These are phyloP conservation scores for Lomentospora prolificans DNA, from an alignment of 2,329 filamentous ascomycete genomes.

Conservation along the genomic window DNA sequence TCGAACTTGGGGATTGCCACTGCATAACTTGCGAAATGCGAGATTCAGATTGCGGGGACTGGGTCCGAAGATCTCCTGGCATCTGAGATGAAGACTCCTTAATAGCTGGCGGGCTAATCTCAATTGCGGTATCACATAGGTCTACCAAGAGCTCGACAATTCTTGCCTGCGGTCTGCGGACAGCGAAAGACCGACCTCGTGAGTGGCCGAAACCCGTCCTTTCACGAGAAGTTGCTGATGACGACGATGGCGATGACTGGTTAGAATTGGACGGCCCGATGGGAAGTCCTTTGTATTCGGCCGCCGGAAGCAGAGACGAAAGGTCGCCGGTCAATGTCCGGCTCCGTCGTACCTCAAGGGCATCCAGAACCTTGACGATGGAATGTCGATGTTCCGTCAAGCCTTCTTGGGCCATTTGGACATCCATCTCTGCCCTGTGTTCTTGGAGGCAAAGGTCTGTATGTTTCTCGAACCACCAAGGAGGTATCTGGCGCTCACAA, in stretches of 20 bases:
- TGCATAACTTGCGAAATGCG: constrained; percentile 89
- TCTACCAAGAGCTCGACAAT: constrained; percentile 94
- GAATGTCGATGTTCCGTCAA: constrained; percentile 86
- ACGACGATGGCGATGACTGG: constrained; percentile 61
- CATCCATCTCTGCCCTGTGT: constrained; percentile 93
- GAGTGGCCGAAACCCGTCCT: constrained; percentile 70
- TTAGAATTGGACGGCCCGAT: constrained; percentile 69
- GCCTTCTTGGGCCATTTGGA: constrained; percentile 89
- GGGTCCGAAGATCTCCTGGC: constrained; percentile 73
- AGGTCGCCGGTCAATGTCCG: constrained; percentile 49
- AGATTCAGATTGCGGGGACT: constrained; percentile 92
- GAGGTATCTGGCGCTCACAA: constrained; percentile 91
- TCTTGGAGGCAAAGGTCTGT: constrained; percentile 93
- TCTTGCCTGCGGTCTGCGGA: constrained; percentile 77
- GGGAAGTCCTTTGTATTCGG: constrained; percentile 79
- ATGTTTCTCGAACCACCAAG: constrained; percentile 99
- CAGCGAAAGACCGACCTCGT: constrained; percentile 78
- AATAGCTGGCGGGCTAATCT: constrained; percentile 88
- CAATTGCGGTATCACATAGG: constrained; percentile 87
- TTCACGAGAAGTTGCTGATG: constrained; percentile 62
- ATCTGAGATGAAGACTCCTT: constrained; percentile 64
- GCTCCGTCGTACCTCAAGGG: constrained; percentile 69
- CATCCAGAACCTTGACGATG: constrained; percentile 92
- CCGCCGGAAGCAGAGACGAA: constrained; percentile 37
- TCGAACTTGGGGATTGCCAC: constrained; percentile 90